These are phyloP conservation scores for Boletus rex-veris DNA, from an alignment of 768 basidiomycete genomes.

Conservation along the genomic window DNA sequence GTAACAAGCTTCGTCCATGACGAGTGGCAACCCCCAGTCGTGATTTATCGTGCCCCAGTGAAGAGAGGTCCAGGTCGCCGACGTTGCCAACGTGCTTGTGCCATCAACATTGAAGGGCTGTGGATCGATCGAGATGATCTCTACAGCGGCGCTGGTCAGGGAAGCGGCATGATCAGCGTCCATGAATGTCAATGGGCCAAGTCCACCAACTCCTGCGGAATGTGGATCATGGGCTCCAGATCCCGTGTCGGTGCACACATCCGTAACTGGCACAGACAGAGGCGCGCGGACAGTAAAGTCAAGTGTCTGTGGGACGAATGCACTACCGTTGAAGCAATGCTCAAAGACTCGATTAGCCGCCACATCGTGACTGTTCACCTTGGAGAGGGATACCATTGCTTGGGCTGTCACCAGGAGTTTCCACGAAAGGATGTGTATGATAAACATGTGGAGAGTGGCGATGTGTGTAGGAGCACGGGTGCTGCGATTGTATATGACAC, in stretches of 20 bases:
- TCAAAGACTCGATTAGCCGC: not conserved
- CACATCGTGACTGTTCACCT: conserved; percentile 8
- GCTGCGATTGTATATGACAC: not conserved
- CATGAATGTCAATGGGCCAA: conserved; percentile 7
- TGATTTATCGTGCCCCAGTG: not conserved
- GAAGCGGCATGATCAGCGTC: not conserved
- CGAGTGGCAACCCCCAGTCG: not conserved
- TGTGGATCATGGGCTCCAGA: conserved; percentile 9
- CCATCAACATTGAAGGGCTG: conserved; percentile 1
- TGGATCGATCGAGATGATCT: conserved; percentile 9
- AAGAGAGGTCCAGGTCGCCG: not conserved
- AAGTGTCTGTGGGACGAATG: conserved; percentile 8
- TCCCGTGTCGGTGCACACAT: not conserved
- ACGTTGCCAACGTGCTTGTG: not conserved
- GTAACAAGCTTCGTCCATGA: not conserved
- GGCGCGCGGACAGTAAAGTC: not conserved
- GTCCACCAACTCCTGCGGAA: not conserved
- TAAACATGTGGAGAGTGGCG: not conserved
- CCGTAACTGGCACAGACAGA: conserved; percentile 1
- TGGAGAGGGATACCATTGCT: not conserved
- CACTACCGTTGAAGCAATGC: not conserved
- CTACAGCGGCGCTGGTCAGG: not conserved
- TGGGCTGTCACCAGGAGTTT: not conserved
- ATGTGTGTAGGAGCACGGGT: not conserved
- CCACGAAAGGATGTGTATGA: conserved; percentile 5